Evolutionary conservation across 2,329 filamentous ascomycete genomes (phyloP).

Genomic region (Scytalidium sp.): DNA sequence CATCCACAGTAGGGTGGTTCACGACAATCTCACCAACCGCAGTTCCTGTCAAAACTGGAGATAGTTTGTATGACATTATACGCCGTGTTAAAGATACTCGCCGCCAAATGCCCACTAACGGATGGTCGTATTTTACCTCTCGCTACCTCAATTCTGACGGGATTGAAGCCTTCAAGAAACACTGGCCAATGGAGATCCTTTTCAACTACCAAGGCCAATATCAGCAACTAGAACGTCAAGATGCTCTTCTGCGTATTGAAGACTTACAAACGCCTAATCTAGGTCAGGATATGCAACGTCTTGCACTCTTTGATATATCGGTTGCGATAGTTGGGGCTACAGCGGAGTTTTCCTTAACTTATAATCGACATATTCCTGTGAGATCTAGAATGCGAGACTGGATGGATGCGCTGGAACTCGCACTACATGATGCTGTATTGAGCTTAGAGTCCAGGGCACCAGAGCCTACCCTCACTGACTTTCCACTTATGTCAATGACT

Average conservation of each 20-base stretch:
- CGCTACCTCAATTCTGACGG: slow-evolving; percentile 29
- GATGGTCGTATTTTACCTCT: slow-evolving; percentile 35
- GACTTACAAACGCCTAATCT: no score
- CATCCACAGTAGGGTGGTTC: slow-evolving; percentile 43
- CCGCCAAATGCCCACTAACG: slow-evolving; percentile 31
- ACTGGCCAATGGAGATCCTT: slow-evolving; percentile 40
- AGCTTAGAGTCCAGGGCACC: background rate
- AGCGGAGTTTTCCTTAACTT: slow-evolving; percentile 6
- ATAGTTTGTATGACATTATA: slow-evolving; percentile 7
- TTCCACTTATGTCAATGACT: slow-evolving; percentile 11
- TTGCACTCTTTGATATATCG: slow-evolving; percentile 12
- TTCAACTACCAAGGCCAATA: slow-evolving; percentile 48
- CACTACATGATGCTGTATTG: slow-evolving; percentile 3
- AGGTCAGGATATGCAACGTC: slow-evolving; percentile 6
- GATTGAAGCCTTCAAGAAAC: slow-evolving; percentile 27
- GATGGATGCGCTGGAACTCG: slow-evolving; percentile 1
- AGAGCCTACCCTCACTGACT: slow-evolving; percentile 10
- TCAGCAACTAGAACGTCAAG: slow-evolving; percentile 40
- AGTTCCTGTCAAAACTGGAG: slow-evolving; percentile 5
- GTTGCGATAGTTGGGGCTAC: slow-evolving; percentile 5
- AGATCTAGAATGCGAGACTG: slow-evolving; percentile 7
- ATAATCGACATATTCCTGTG: slow-evolving; percentile 9
- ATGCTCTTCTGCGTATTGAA: slow-evolving; percentile 32
- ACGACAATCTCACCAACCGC: slow-evolving; percentile 37
- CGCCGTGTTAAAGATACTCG: slow-evolving; percentile 33